A percentile compares a stretch with the other conserved stretches of the same genome.
Conservation (phyloP, 1,139 yeast species). For the Debaryomyces subglobosus region DNA sequence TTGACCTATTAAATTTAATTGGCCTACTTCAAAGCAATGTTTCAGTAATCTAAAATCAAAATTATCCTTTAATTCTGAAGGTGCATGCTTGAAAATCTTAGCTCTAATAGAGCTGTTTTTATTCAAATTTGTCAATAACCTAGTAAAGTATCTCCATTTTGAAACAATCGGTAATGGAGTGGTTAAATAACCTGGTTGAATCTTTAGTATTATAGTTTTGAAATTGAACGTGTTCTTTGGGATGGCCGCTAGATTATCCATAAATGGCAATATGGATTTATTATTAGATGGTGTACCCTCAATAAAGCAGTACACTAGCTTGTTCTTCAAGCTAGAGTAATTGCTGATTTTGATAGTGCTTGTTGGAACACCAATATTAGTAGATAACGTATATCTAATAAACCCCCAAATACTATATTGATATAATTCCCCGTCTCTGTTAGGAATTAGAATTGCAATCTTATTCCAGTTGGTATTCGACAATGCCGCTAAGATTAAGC, state of each 20-base stretch:
- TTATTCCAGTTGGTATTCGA: constrained; percentile 32
- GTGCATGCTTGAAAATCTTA: constrained; percentile 28
- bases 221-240: constrained; percentile 24
- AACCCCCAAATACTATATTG: constrained; percentile 39
- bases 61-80: constrained; percentile 6
- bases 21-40: constrained; percentile 32
- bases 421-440: constrained; percentile 37
- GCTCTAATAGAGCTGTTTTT: constrained; percentile 23
- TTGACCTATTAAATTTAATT: constrained; percentile 30
- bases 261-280: constrained; percentile 56
- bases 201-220: constrained; percentile 48
- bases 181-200: constrained; percentile 38
- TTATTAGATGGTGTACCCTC: constrained; percentile 78
- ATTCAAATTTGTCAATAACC: constrained; percentile 27
- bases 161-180: constrained; percentile 35
- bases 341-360: constrained; percentile 19
- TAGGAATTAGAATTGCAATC: constrained; percentile 49
- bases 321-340: constrained; percentile 26
- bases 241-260: constrained; percentile 16
- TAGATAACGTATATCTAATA: constrained; percentile 34
- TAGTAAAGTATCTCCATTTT: constrained; percentile 25
- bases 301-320: constrained; percentile 52
- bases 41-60: constrained; percentile 22
- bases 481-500: constrained; percentile 35
- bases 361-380: constrained; percentile 18